phyloP scores from a whole-genome alignment of 805 yeast species.

The Pichia eremophila region DNA sequence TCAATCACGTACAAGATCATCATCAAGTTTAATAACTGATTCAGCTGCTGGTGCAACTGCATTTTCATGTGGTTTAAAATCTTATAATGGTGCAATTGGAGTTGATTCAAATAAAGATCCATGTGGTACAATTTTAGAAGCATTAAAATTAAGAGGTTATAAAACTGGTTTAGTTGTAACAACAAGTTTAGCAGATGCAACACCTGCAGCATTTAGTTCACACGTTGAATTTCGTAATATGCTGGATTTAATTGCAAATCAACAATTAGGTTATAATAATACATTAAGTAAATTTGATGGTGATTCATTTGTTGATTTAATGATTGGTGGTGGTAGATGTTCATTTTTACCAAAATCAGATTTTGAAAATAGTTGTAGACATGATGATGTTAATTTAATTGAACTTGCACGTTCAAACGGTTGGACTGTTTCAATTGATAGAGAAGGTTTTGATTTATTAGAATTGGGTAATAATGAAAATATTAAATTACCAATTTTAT shows the following conservation, averaged over 20 bases:
- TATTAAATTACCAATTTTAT: slow-evolving; percentile 70
- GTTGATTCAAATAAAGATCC: slow-evolving; percentile 62
- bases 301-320: slow-evolving; percentile 49
- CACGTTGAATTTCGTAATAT: slow-evolving; percentile 70
- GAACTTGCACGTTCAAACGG: slow-evolving; percentile 52
- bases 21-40: slow-evolving; percentile 73
- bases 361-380: slow-evolving; percentile 52
- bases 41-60: slow-evolving; percentile 98
- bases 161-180: slow-evolving; percentile 87
- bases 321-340: slow-evolving; percentile 88
- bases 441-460: slow-evolving; percentile 48
- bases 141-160: slow-evolving; percentile 73
- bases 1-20: slow-evolving; percentile 74
- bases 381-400: slow-evolving; percentile 61
- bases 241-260: slow-evolving; percentile 81
- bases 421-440: slow-evolving; percentile 55
- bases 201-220: slow-evolving; percentile 83
- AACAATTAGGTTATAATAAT: slow-evolving; percentile 67
- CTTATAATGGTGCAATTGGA: slow-evolving; percentile 90
- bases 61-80: slow-evolving; percentile 72
- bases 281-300: slow-evolving; percentile 52
- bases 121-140: slow-evolving; percentile 84
- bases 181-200: slow-evolving; percentile 87
- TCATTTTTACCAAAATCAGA: slow-evolving; percentile 53
- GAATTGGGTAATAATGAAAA: slow-evolving; percentile 40